Base-by-base conservation (phyloP, 805 yeast genomes). In the Myxozyma nipponensis region DNA sequence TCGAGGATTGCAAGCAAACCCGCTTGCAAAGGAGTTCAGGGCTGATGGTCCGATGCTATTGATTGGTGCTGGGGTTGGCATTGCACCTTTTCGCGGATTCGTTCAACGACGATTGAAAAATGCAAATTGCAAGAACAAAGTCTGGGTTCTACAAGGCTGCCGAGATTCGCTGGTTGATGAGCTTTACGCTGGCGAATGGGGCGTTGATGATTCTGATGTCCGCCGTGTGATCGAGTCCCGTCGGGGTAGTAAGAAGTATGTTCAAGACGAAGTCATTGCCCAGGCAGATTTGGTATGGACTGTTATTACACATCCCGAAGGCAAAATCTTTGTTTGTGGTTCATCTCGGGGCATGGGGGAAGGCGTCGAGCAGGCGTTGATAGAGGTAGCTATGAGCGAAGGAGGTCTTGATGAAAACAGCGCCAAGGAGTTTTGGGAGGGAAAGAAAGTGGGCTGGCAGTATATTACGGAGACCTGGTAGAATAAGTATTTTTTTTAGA, bases 41-140 rank as follows among this genome's bases (percentile, higher is more conserved):
- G 50, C 63, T 4, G 64, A 61, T 44, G 64, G 64, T 3, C 64
- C 64, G 10, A 61, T 61, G 64, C 35, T 62, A 32, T 52, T 61
- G 25, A 46, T 61, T 40, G 64, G 64, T 9, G 64, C 64, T n/a
- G 64, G 64, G 10, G 64, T 61, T 6, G 64, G 64, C 15, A 40
- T 61, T 17, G 64, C 64, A 19, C 64, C 64, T 7, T 61, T 61
- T 43, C 39, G 64, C 13, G 64, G 64, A 5, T 61, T 61, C 36
- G 63, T 61, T n/a, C 64, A 61, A 43, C 54, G 64, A 10, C 47
- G 64, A n/a, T 46, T 61, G 30, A 54, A 50, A 39, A 57, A 46
- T 17, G 63, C 63, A 7, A 50, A 54, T 30, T 61, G 64, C 40
- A 52, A 49, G 25, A 60, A 60, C 40, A 61, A 61, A 39, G 64